Percentiles rank a stretch among this genome's conserved stretches.
Conservation (phyloP, 768 basidiomycete species). For the Hebeloma cylindrosporum region DNA sequence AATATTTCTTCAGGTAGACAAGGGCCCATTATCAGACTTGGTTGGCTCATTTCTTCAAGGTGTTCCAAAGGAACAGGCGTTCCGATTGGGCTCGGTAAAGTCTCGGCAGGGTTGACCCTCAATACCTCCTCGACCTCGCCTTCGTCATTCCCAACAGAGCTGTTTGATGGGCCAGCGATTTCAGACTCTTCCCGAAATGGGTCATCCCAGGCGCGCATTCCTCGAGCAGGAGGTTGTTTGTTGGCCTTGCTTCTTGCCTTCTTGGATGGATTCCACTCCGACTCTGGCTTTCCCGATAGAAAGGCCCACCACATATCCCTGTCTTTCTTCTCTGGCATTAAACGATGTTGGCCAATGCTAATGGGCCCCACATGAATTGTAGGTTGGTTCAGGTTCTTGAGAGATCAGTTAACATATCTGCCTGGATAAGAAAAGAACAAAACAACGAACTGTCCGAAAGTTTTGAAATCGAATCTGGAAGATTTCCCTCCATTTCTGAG, state of each 20-base stretch:
- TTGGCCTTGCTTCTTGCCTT: conserved; percentile 32
- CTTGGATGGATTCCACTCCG: conserved; percentile 63
- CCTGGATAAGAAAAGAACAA: too few species aligned
- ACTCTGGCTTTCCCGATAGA: conserved; percentile 64
- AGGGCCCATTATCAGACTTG: conserved; percentile 3
- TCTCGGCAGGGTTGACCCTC: conserved; percentile 34
- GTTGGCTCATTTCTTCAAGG: conserved; percentile 21
- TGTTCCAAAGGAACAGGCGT: conserved; percentile 35
- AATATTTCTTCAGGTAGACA: conserved; percentile 15
- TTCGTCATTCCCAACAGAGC: conserved; percentile 37
- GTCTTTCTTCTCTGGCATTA: conserved; percentile 70
- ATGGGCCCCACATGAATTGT: conserved; percentile 47
- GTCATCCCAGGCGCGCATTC: conserved; percentile 41
- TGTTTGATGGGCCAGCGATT: too few species aligned
- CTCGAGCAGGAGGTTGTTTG: conserved; percentile 23
- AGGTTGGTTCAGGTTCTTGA: conserved; percentile 67
- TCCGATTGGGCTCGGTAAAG: conserved; percentile 41
- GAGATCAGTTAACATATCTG: too few species aligned
- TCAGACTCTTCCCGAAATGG: too few species aligned
- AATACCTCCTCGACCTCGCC: conserved; percentile 42
- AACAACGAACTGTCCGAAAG: conserved; percentile 58
- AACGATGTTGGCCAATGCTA: conserved; percentile 27
- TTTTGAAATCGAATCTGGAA: conserved; percentile 64
- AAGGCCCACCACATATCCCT: conserved; percentile 83
- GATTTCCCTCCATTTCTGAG: conserved; percentile 61